phyloP scores from a whole-genome alignment of 768 basidiomycete species.

The Leccinum broughii region DNA sequence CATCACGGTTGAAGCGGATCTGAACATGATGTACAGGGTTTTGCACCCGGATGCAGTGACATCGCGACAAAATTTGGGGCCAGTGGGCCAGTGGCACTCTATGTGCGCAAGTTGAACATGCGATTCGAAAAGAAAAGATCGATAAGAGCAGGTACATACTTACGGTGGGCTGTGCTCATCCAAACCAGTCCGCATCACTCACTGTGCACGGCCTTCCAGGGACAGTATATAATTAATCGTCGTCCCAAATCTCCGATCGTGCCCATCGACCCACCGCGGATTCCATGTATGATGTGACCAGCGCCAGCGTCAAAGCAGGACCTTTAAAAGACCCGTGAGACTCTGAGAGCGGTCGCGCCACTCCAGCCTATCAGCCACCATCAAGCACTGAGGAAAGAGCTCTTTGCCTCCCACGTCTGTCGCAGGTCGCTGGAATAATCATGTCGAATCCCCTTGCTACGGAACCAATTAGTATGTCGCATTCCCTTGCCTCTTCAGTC shows the following conservation, averaged over 20 bases:
- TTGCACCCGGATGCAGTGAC: neutral
- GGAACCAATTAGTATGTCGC: neutral
- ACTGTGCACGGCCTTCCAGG: neutral
- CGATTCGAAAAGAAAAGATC: neutral
- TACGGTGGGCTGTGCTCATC: neutral
- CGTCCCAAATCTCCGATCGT: neutral
- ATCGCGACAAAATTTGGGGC: neutral
- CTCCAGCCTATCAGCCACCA: neutral
- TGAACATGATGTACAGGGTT: neutral
- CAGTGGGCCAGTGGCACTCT: too few species aligned
- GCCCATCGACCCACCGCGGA: neutral
- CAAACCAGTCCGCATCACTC: neutral
- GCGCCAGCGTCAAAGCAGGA: neutral
- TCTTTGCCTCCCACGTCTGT: neutral
- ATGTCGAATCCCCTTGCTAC: neutral
- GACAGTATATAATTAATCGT: neutral
- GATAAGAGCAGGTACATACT: neutral
- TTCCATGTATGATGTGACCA: neutral
- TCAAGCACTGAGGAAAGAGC: neutral
- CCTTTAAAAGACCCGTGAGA: neutral
- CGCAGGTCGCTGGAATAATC: neutral
- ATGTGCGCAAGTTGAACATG: too few species aligned
- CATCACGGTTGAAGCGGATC: too few species aligned
- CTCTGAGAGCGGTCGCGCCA: neutral
- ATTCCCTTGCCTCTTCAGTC: neutral